phyloP scores from a whole-genome alignment of 805 yeast genomes.

The Pichia gijzeniarum region DNA sequence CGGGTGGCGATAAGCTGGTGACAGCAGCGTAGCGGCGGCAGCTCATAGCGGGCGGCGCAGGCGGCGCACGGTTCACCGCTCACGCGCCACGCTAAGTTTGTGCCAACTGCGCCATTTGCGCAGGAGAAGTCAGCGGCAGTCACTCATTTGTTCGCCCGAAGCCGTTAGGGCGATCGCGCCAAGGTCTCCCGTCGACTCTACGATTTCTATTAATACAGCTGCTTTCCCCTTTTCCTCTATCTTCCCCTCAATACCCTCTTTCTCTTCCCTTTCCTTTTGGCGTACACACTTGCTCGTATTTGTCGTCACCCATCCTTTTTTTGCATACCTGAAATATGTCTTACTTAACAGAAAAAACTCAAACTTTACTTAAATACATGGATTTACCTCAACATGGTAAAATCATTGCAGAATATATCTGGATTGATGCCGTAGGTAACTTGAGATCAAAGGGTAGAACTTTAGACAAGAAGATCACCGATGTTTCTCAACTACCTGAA shows the following conservation, averaged over 20 bases:
- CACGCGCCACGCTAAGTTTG: too few relatives aligned
- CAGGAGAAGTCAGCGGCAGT: background rate
- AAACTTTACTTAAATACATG: conserved; percentile 75
- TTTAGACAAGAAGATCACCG: conserved; percentile 55
- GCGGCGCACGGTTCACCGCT: too few relatives aligned
- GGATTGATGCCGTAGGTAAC: conserved; percentile 92
- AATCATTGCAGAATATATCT: conserved; percentile 92
- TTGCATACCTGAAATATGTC: conserved; percentile 3
- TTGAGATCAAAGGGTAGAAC: conserved; percentile 95
- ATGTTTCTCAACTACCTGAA: conserved; percentile 87
- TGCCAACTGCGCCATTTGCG: too few relatives aligned
- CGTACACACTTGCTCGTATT: background rate
- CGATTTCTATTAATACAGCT: conserved; percentile 1
- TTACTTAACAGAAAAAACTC: conserved; percentile 53
- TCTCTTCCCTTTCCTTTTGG: background rate
- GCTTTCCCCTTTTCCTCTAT: background rate
- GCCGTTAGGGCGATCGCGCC: background rate
- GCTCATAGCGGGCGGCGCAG: too few relatives aligned
- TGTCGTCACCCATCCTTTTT: background rate
- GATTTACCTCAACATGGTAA: conserved; percentile 80
- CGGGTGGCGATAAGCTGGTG: too few relatives aligned
- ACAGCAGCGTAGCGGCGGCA: too few relatives aligned
- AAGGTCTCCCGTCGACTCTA: too few relatives aligned
- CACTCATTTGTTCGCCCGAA: background rate
- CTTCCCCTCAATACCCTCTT: background rate